These are phyloP conservation scores for Evernia prunastri DNA, from an alignment of 495 filamentous ascomycete species.

Conservation along the genomic window DNA sequence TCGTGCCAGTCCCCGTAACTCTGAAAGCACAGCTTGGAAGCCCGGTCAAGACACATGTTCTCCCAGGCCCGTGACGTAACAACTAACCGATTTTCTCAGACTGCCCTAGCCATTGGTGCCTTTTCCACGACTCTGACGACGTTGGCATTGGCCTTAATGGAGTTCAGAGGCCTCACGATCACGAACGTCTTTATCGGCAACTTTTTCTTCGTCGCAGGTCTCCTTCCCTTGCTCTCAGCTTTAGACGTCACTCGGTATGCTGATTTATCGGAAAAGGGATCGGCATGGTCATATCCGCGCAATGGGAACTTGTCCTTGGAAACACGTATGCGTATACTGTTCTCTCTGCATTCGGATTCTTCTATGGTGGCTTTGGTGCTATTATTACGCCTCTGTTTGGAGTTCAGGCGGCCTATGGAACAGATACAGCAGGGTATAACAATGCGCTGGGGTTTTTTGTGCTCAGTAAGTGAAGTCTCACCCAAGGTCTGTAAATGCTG, in stretches of 20 bases:
- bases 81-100: constrained; percentile 21
- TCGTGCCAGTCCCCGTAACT: constrained; percentile 30
- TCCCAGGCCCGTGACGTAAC: neutral
- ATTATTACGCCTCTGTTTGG: constrained; percentile 39
- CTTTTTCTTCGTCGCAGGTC: constrained; percentile 42
- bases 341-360: constrained; percentile 44
- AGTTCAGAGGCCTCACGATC: constrained; percentile 41
- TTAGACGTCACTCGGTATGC: neutral
- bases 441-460: constrained; percentile 45
- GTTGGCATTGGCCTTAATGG: constrained; percentile 44
- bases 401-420: constrained; percentile 36
- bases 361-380: constrained; percentile 41
- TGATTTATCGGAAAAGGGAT: constrained; percentile 28
- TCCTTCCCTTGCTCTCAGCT: neutral
- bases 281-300: constrained; percentile 44
- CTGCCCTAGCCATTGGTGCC: constrained; percentile 43
- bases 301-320: constrained; percentile 46
- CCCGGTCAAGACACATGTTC: constrained; percentile 19
- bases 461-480: constrained; percentile 19
- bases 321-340: constrained; percentile 49
- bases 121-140: constrained; percentile 48
- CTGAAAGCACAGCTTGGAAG: constrained; percentile 32
- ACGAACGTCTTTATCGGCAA: constrained; percentile 45
- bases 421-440: constrained; percentile 36
- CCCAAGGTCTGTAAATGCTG: neutral